Conservation (phyloP, 257 asterid genomes). For the Solanum sparsipilum region DNA sequence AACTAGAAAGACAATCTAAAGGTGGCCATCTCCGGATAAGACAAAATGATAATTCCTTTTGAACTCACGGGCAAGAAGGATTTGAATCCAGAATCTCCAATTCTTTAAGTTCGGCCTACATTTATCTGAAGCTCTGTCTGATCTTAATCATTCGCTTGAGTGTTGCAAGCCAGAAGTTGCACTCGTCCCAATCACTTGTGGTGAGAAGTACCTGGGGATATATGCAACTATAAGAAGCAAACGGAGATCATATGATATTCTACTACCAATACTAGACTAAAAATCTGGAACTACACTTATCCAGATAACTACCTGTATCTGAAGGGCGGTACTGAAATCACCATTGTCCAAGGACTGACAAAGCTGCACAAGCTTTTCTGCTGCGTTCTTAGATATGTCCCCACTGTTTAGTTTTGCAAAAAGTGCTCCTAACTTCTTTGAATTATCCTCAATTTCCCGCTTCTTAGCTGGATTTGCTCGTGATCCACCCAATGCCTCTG, state of each 20-base stretch:
- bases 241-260: not conserved
- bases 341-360: constrained; percentile 86
- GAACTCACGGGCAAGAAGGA: not conserved
- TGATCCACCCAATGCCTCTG: constrained; percentile 82
- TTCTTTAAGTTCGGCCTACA: not conserved
- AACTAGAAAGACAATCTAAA: not conserved
- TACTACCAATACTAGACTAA: not conserved
- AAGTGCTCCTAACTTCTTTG: constrained; percentile 78
- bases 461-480: constrained; percentile 87
- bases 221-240: not conserved
- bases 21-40: not conserved
- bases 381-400: constrained; percentile 85
- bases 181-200: constrained; percentile 97
- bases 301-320: constrained; percentile 59
- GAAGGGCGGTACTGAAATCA: constrained; percentile 73
- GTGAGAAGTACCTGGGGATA: constrained; percentile 64
- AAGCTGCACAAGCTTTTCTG: constrained; percentile 82
- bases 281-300: not conserved
- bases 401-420: constrained; percentile 74
- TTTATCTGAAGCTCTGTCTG: constrained; percentile 69
- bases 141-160: constrained; percentile 89
- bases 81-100: not conserved
- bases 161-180: constrained; percentile 87
- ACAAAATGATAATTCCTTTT: not conserved
- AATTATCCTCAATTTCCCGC: constrained; percentile 92